Evolutionary conservation across 177 flowering plant genomes (phyloP), one percentile per base, ranked within the genome.

Genomic region (Vitis hybrid): DNA sequence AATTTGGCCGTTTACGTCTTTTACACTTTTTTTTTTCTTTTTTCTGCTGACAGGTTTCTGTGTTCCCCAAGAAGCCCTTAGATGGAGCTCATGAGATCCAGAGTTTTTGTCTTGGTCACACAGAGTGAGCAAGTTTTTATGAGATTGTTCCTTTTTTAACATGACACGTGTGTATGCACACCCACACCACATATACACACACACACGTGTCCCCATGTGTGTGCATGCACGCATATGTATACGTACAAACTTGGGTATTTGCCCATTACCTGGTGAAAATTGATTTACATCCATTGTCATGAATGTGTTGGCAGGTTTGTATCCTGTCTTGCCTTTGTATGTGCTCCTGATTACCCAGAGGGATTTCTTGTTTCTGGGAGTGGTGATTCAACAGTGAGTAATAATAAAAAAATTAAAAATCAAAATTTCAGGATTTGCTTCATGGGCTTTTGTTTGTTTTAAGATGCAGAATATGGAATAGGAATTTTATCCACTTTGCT

Each of bases 71-170:
- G 65, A 83, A 78, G 13, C 96, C 93, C 49, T 75, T 88, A 65
- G 78, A 80, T 72, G 99, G 98, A 74, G 96, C 91, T 69, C 94
- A 95, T 82, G 98, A 93, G 81, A 95, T 95, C 70, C 96, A 93
- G 65, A 90, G 89, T 67, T 95, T 89, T 77, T 95, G 97, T 82
- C 95, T 95, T 59, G 99, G 96, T 67, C 99, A 95, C 79, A 85
- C 94, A 54, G 97, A 94, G 93, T 86, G 76, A 87, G 97, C 79
- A 60, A 46, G 51, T 65, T 73, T 61, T 67, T 60, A 65, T 32
- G 58, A 27, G 17, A 40, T 40, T 40, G 6, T 8, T 48, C 15
- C 18, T 35, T 3, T 19, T 57, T 67, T 49, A 56, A 30, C 57
- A 27, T 61, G 46, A 40, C 46, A 5, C 46, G 8, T 7, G 8